Evolutionary conservation across 2,329 filamentous ascomycete species (phyloP), one percentile per base, ranked within the genome.

Genomic region (Lecanicillium sp.): DNA sequence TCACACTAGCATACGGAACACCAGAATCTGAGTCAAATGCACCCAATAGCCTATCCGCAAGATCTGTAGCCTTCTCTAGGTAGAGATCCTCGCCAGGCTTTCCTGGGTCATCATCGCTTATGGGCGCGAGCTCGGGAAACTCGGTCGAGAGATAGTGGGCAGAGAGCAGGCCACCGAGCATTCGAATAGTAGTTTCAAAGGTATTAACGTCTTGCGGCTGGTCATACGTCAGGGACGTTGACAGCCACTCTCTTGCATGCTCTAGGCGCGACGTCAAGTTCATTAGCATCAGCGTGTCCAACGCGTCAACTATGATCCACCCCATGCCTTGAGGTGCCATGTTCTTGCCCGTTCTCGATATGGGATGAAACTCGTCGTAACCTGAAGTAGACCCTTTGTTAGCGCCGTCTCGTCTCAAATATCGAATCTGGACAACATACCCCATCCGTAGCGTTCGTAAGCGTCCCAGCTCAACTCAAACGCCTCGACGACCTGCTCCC

Each of bases 251-350:
- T 40, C 90, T 75, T 19, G 92, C 90, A 54, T 94, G 81, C 28
- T 80, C 74, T 29, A 98, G 73, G 45, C 89, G 81, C 22, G 79
- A 84, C 12, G 90, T 97, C 47, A 95, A 71, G 59, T 97, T 97
- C 92, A 98, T 98, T 44, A 98, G 71, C 67, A 98, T 98, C 72
- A 97, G 77, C 1, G 92, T 98, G 61, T 98, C 92, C 46, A 98
- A 69, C 11, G 90, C 81, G 64, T 98, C 92, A 41, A 98, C 83
- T 45, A 98, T 96, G 54, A 97, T 97, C 92, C 94, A 98, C 20
- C 92, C 92, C 62, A 98, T 73, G 18, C 90, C 92, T 45, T 87
- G 80, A 4, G 83, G 74, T 6, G 87, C 81, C 90, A 98, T 97
- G 52, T 92, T 80, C 37, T 71, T 72, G 36, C 87, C 86, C 14